Evolutionary conservation across 2,329 filamentous ascomycete species (phyloP).

Genomic region (Phaeoacremonium minimum): DNA sequence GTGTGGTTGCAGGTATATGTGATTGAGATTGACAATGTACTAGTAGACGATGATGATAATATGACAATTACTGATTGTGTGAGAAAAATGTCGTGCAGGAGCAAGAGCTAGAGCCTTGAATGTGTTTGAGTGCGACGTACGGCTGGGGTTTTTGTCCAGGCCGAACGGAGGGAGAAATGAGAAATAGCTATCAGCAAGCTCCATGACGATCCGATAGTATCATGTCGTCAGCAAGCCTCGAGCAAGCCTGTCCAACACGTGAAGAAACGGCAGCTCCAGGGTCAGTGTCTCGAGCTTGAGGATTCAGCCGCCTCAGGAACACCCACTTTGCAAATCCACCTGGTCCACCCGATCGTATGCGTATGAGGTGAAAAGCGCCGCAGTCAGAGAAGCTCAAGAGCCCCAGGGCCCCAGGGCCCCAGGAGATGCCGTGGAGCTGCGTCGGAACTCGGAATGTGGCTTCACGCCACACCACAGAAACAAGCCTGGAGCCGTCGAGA

Average conservation of each 20-base stretch:
- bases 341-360: neutral
- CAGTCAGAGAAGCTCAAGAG: neutral
- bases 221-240: too few species aligned
- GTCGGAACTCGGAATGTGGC: neutral
- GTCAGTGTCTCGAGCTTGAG: too few species aligned
- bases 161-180: too few species aligned
- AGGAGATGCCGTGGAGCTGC: neutral
- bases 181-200: neutral
- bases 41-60: neutral
- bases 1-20: too few species aligned
- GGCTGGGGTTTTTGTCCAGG: too few species aligned
- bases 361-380: neutral
- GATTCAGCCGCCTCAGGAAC: too few species aligned
- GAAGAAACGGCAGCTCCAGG: too few species aligned
- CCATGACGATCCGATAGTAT: too few species aligned
- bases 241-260: too few species aligned
- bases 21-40: too few species aligned
- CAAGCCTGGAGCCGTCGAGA: conserved; percentile 7
- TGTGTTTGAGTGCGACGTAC: neutral
- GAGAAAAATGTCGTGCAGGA: neutral
- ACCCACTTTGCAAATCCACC: too few species aligned
- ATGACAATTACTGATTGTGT: neutral
- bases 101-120: neutral
- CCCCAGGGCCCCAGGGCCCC: neutral
- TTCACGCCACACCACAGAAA: conserved; percentile 1